Percentiles rank a stretch among this genome's conserved stretches.
Evolutionary conservation across 2,329 filamentous ascomycete species (phyloP).

Genomic region (Xylaria sp.): DNA sequence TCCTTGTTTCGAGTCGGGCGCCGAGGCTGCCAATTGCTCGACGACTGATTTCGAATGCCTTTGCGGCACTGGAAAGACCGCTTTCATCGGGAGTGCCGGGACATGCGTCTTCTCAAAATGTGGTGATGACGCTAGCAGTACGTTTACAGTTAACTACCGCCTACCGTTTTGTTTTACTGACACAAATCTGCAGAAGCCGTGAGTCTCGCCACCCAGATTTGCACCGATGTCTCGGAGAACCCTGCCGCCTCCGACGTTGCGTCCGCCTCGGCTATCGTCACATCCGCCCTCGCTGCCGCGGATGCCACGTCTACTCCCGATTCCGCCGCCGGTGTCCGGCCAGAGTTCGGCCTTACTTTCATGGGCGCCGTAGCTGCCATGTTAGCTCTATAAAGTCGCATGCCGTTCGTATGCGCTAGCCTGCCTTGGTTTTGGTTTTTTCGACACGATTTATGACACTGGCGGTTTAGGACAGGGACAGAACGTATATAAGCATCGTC

Average conservation of each 20-base stretch:
- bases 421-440: background rate
- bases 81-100: conserved; percentile 43
- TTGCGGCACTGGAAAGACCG: conserved; percentile 42
- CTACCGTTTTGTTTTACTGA: too few species aligned
- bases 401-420: background rate
- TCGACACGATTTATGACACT: conserved; percentile 20
- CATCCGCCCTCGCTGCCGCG: conserved; percentile 44
- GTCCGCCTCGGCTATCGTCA: conserved; percentile 47
- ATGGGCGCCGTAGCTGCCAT: conserved; percentile 46
- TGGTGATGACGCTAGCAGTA: conserved; percentile 44
- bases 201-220: conserved; percentile 46
- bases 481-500: conserved; percentile 19
- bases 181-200: conserved; percentile 36
- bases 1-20: conserved; percentile 42
- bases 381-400: conserved; percentile 41
- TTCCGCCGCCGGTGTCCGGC: conserved; percentile 42
- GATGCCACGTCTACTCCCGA: conserved; percentile 36
- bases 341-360: conserved; percentile 46
- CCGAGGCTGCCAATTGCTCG: conserved; percentile 43
- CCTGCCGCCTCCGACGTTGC: conserved; percentile 46
- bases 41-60: conserved; percentile 49
- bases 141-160: too few species aligned
- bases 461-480: conserved; percentile 1
- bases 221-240: conserved; percentile 41
- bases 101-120: conserved; percentile 43